Evolutionary conservation across 2,329 filamentous ascomycete genomes (phyloP).

Genomic region (Scorias spongiosa): DNA sequence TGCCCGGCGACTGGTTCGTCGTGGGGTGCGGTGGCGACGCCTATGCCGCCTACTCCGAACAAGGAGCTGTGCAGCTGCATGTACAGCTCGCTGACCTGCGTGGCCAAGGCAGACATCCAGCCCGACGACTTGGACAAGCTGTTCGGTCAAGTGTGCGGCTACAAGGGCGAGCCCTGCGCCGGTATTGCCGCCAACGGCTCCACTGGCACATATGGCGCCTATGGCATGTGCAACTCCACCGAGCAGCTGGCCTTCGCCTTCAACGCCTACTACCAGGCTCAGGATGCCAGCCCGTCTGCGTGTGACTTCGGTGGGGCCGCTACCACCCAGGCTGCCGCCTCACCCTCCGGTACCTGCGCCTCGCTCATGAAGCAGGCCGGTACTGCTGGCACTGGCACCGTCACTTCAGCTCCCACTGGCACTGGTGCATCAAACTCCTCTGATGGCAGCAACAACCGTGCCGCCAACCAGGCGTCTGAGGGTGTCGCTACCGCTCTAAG

Average conservation of each 20-base stretch:
- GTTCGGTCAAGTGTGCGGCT: conserved; percentile 61
- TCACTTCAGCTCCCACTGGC: conserved; percentile 33
- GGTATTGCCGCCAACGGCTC: conserved; percentile 55
- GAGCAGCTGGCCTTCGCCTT: conserved; percentile 62
- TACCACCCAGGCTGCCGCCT: conserved; percentile 33
- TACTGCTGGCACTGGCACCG: conserved; percentile 41
- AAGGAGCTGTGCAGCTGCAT: conserved; percentile 72
- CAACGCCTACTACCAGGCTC: conserved; percentile 53
- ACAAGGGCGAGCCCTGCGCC: conserved; percentile 39
- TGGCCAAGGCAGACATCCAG: conserved; percentile 43
- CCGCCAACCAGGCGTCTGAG: conserved; percentile 6
- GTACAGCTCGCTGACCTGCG: conserved; percentile 57
- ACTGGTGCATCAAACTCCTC: conserved; percentile 16
- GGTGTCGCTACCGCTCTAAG: conserved; percentile 9
- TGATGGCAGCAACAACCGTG: conserved; percentile 7
- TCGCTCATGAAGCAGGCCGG: conserved; percentile 48
- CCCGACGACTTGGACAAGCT: conserved; percentile 47
- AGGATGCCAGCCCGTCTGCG: conserved; percentile 37
- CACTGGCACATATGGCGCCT: conserved; percentile 57
- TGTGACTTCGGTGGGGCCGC: conserved; percentile 61
- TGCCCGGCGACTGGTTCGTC: conserved; percentile 52
- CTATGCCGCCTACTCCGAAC: conserved; percentile 73
- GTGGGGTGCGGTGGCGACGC: conserved; percentile 54
- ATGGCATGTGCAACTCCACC: conserved; percentile 57
- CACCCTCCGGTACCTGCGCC: conserved; percentile 38